Evolutionary conservation across 345 rosid species (phyloP).

Genomic region (Citrus sinensis): DVS_A1.0 CM039163.1:2640501-2641000

Average conservation of each 20-base stretch:
- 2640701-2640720: not conserved
- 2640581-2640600: not conserved
- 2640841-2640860: not conserved
- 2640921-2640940: not conserved
- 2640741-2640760: not conserved
- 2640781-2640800: not conserved
- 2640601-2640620: not conserved
- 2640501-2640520: not conserved
- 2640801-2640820: not conserved
- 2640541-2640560: not conserved
- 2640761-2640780: not conserved
- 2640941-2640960: not conserved
- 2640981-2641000: constrained; percentile 67
- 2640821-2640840: not conserved
- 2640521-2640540: not conserved
- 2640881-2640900: constrained; percentile 3
- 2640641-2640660: not conserved
- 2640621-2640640: not conserved
- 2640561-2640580: not conserved
- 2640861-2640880: not conserved
- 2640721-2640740: not conserved
- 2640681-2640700: not conserved
- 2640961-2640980: not conserved
- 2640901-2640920: not conserved
- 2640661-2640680: not conserved